These are phyloP conservation scores for Wallacemonas sp. DNA, from an alignment of 208 protist genomes.

Conservation along the genomic window DNA sequence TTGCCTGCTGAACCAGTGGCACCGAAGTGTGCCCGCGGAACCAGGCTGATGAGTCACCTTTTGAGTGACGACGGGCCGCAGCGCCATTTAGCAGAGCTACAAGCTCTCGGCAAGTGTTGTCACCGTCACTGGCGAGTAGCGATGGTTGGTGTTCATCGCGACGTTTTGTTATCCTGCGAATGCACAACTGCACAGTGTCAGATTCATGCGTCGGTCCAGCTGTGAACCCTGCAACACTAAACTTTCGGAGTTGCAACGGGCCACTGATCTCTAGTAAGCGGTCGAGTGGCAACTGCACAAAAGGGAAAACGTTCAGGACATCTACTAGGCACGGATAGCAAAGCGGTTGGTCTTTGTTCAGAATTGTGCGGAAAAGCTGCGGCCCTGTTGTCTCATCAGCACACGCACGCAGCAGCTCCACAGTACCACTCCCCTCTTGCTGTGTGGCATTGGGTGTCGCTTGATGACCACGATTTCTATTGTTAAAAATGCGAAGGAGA, in stretches of 20 bases:
- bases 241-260: conserved; percentile 70
- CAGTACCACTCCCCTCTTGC: conserved; percentile 23
- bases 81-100: conserved; percentile 18
- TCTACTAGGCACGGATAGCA: conserved; percentile 80
- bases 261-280: conserved; percentile 75
- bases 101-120: conserved; percentile 15
- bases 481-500: conserved; percentile 54
- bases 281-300: conserved; percentile 73
- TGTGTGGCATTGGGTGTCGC: no score
- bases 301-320: conserved; percentile 69
- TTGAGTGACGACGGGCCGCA: conserved; percentile 2
- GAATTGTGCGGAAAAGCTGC: conserved; percentile 48
- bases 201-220: neutral
- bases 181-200: conserved; percentile 32
- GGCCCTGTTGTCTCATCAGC: conserved; percentile 43
- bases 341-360: conserved; percentile 42
- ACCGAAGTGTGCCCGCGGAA: conserved; percentile 5
- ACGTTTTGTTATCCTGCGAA: conserved; percentile 25
- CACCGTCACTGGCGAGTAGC: neutral
- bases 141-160: conserved; percentile 14
- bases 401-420: conserved; percentile 49
- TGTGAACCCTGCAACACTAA: conserved; percentile 53
- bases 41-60: neutral
- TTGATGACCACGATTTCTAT: conserved; percentile 11
- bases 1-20: neutral